Evolutionary conservation across 495 filamentous ascomycete genomes (phyloP).

Genomic region (Xylaria telfairii): DNA sequence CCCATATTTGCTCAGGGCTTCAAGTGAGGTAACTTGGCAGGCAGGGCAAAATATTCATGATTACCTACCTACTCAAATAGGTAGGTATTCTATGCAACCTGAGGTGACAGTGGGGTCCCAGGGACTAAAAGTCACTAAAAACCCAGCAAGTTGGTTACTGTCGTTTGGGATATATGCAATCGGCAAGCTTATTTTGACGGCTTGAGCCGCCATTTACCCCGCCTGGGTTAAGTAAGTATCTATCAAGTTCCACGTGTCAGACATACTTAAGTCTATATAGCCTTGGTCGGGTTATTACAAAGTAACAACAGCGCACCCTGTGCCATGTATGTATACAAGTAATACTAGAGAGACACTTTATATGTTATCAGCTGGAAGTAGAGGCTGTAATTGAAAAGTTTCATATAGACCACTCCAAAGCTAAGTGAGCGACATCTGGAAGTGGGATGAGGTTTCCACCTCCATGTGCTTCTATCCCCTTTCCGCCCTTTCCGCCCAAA

Average conservation of each 20-base stretch:
- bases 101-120: not conserved
- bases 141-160: constrained; percentile 11
- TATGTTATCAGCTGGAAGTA: not conserved
- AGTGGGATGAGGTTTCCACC: not conserved
- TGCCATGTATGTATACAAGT: not conserved
- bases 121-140: not conserved
- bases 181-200: constrained; percentile 22
- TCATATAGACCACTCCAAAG: not conserved
- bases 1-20: not conserved
- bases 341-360: not conserved
- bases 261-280: too few species aligned
- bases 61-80: not conserved
- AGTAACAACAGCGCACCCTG: not conserved
- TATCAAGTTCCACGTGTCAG: not conserved
- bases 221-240: too few species aligned
- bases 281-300: too few species aligned
- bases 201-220: constrained; percentile 2
- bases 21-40: too few species aligned
- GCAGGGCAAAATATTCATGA: too few species aligned
- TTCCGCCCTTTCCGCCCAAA: too few species aligned
- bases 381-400: not conserved
- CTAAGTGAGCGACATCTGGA: not conserved
- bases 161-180: not conserved
- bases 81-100: too few species aligned
- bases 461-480: not conserved